Base-by-base conservation (phyloP, 2,329 filamentous ascomycete genomes). In the Penicillium expansum region DNA sequence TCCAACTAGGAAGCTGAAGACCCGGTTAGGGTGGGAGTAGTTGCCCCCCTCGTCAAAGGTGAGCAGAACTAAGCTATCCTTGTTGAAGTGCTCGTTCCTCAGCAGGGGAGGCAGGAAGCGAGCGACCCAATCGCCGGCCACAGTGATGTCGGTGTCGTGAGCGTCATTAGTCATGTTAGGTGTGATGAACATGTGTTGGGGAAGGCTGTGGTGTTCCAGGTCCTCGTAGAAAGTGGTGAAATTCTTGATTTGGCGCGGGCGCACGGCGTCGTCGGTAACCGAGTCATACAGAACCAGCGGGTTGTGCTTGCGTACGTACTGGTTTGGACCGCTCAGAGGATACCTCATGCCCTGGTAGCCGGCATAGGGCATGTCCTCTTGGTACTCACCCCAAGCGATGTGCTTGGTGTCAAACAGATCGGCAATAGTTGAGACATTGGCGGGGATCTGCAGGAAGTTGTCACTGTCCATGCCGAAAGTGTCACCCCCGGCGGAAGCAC, bases 271-370 rank as follows among this genome's bases (percentile, higher is more conserved):
- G 51, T 80, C 77, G 56, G 86, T 82, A 50, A 89, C 80, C 35
- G 82, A 84, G 70, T 91, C 82, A 74, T 84, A 90, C 53, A 88
- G 78, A 55, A 92, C 77, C 75, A 47, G 83, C 78, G 74, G 74
- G 59, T 92, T 91, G 77, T 94, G 90, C 77, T 94, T 93, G 69
- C 91, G 86, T 8, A 93, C 89, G 70, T 94, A 94, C 76, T 88
- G 85, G 67, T 92, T 89, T 48, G 82, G 80, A 30, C 83, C 82
- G 3, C 82, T 89, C 63, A 83, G 91, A 55, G 84, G 79, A 71
- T 79, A 90, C 1, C 76, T 78, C 22, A 74, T 73, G 42, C 89
- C 89, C 72, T 90, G 81, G 72, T 85, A 93, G 11, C 90, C 90
- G 5, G 84, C 81, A 73, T 86, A 91, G 7, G 90, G 90, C 82